Base-by-base conservation (phyloP, 2,329 filamentous ascomycete genomes). In the Dactylellina leptospora region DNA sequence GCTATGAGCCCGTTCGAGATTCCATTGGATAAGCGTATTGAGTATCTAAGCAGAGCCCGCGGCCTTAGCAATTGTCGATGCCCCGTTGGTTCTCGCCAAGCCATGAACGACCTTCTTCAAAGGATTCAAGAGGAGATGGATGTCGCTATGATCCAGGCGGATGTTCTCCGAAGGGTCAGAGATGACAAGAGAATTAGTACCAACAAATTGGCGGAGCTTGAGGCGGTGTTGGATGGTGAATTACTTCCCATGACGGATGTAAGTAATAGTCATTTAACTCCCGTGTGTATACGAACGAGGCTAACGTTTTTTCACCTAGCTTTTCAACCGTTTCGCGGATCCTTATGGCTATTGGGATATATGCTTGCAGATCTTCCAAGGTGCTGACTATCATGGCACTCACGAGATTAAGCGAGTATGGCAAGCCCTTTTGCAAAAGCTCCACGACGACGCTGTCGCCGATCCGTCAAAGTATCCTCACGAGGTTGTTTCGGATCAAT, bases 311-410 rank as follows among this genome's bases (percentile, higher is more conserved):
- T 53, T 61, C 22, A 40, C 25, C 2, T 77, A 96, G 88, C 87
- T 99, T n/a, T 99, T 92, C 82, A 96, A 97, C 78, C 83, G 87
- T 74, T 99, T 92, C 77, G 92, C 93, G 61, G 93, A 97, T 78
- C 89, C 91, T 77, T 95, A 92, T 1, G 89, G 88, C 53, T 99
- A 99, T 83, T 93, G 92, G 81, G 95, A 97, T 78, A 86, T 99
- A 54, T 96, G 91, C 78, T 86, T 99, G 6, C 84, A 93, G 70
- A 96, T 99, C 77, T 97, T 93, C 82, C 90, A 96, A 79, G 87
- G 90, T 0, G 93, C 93, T 47, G 92, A 97, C 80, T 91, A 96
- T 82, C 90, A 93, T 76, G 96, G 93, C 77, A 85, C 91, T 1
- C 88, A 90, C 42, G 90, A 95, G 74, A 95, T 99, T 76, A 85